These are phyloP conservation scores for Phaeotremella skinneri DNA, from an alignment of 768 basidiomycete species.

Conservation along the genomic window DNA sequence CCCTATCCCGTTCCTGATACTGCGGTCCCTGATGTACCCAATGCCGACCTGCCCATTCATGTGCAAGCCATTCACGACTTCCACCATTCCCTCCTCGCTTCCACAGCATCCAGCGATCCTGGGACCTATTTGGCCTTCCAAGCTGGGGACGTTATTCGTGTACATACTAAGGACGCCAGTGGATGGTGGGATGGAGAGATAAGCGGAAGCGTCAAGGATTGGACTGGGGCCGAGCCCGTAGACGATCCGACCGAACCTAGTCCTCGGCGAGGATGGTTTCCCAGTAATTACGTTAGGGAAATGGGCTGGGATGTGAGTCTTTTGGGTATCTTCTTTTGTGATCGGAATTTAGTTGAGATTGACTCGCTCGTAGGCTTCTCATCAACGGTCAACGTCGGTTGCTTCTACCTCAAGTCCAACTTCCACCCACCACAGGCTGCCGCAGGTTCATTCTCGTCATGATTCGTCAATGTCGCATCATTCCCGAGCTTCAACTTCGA, in stretches of 20 bases:
- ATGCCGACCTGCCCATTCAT: constrained; percentile 16
- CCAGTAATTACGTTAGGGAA: constrained; percentile 75
- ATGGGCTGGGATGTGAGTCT: constrained; percentile 30
- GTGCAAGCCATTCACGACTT: constrained; percentile 84
- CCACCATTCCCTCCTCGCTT: constrained; percentile 36
- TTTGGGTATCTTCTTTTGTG: not conserved
- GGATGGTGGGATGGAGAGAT: constrained; percentile 99
- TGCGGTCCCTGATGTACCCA: not conserved
- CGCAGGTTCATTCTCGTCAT: constrained; percentile 17
- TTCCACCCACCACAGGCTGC: constrained; percentile 10
- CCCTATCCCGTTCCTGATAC: not conserved
- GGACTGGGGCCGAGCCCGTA: constrained; percentile 3
- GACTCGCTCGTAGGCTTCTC: not conserved
- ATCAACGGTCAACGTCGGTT: constrained; percentile 10
- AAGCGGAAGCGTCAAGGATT: constrained; percentile 56
- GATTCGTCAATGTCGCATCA: constrained; percentile 27
- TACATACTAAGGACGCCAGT: constrained; percentile 77
- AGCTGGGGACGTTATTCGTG: constrained; percentile 85
- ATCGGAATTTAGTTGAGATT: not conserved
- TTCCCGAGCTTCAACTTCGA: constrained; percentile 18
- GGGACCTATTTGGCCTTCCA: constrained; percentile 79
- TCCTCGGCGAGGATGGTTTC: constrained; percentile 85
- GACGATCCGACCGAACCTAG: constrained; percentile 25
- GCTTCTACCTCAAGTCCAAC: constrained; percentile 13
- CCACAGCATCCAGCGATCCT: constrained; percentile 61